Percentiles rank a stretch among this genome's conserved stretches.
These are phyloP conservation scores for Rhododendron ferrugineum DNA, from an alignment of 148 eudicot species.

Conservation along the genomic window DNA sequence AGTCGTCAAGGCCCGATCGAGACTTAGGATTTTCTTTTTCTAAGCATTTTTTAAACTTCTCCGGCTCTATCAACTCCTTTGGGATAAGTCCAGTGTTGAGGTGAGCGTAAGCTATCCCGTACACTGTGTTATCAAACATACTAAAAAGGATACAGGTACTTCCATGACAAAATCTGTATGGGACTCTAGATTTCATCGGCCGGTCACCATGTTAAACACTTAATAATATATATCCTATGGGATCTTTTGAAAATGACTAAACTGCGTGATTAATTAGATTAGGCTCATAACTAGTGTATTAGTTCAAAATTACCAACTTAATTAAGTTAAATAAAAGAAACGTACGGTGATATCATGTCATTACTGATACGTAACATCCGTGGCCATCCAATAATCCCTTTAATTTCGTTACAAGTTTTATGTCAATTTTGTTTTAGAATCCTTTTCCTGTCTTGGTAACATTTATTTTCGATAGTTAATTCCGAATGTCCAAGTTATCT, in stretches of 20 bases:
- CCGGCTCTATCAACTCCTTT: no score
- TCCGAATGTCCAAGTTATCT: not conserved
- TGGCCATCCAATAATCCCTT: not conserved
- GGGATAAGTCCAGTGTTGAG: not conserved
- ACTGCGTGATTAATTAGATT: not conserved
- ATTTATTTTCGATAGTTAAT: not conserved
- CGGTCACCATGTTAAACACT: not conserved
- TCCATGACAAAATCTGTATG: not conserved
- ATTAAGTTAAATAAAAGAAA: not conserved
- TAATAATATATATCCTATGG: not conserved
- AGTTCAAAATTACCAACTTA: not conserved
- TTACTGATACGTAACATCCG: not conserved
- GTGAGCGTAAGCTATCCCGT: no score
- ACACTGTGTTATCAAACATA: not conserved
- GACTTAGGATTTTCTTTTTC: not conserved
- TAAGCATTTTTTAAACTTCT: no score
- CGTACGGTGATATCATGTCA: not conserved
- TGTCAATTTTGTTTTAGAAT: not conserved
- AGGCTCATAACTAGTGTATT: not conserved
- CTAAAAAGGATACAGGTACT: not conserved
- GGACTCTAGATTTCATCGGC: not conserved
- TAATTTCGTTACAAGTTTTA: not conserved
- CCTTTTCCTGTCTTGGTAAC: not conserved
- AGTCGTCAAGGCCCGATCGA: not conserved
- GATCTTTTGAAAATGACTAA: constrained; percentile 16